Evolutionary conservation across 2,329 filamentous ascomycete species (phyloP).

Genomic region (Cryphonectria japonica): DNA sequence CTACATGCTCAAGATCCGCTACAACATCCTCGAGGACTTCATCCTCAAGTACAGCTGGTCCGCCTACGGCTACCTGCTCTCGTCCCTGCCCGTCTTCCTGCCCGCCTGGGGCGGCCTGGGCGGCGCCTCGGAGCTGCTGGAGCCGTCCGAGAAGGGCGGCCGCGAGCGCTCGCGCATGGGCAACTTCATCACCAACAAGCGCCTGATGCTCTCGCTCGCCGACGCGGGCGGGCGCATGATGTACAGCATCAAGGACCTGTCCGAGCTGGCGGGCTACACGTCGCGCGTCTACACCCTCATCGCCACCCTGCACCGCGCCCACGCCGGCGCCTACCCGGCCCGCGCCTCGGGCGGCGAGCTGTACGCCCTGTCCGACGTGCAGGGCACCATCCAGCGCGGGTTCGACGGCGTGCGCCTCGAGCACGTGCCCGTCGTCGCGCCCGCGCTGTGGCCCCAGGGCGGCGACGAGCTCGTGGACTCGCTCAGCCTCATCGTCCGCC

Average conservation of each 20-base stretch:
- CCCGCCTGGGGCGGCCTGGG: conserved; percentile 90
- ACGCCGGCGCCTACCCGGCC: conserved; percentile 84
- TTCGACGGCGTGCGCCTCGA: conserved; percentile 95
- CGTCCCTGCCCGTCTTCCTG: conserved; percentile 90
- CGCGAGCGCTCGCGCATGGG: conserved; percentile 90
- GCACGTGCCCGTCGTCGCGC: conserved; percentile 90
- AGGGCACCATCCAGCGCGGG: conserved; percentile 91
- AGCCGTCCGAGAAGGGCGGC: conserved; percentile 53
- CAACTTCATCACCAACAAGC: conserved; percentile 98
- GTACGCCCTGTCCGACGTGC: conserved; percentile 87
- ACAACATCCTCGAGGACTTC: conserved; percentile 98
- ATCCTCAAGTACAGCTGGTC: conserved; percentile 99
- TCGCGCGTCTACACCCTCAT: conserved; percentile 95
- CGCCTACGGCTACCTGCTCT: conserved; percentile 92
- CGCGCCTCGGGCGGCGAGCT: conserved; percentile 76
- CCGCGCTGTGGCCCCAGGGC: conserved; percentile 82
- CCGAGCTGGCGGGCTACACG: conserved; percentile 93
- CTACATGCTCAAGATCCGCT: conserved; percentile 95
- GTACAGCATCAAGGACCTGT: conserved; percentile 98
- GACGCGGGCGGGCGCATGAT: conserved; percentile 98
- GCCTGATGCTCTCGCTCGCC: conserved; percentile 94
- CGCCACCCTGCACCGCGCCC: conserved; percentile 89
- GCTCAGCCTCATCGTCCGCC: conserved; percentile 84
- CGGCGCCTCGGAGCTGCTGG: conserved; percentile 69
- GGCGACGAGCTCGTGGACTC: conserved; percentile 91